Conservation (phyloP, 208 protist genomes). For the Trypanosoma melophagium region DNA sequence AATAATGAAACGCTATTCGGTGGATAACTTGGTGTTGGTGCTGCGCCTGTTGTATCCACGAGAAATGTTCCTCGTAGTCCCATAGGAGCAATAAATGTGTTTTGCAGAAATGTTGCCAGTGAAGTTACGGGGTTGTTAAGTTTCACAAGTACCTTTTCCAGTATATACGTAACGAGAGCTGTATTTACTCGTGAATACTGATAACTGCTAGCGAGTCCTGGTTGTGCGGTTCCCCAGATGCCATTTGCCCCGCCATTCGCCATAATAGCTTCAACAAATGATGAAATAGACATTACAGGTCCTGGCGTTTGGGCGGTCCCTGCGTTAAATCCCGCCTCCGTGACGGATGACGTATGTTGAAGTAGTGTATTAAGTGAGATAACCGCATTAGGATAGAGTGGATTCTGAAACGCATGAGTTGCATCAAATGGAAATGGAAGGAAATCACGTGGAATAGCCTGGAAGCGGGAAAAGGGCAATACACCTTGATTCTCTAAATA, state of each 20-base stretch:
- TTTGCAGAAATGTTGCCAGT: constrained; percentile 42
- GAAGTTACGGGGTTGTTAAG: not conserved
- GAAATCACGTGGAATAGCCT: constrained; percentile 42
- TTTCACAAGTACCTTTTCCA: constrained; percentile 39
- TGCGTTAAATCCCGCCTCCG: constrained; percentile 31
- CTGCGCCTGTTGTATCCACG: constrained; percentile 24
- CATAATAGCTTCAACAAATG: constrained; percentile 46
- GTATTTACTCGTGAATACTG: constrained; percentile 53
- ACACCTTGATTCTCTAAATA: constrained; percentile 34
- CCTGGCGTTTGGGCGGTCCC: constrained; percentile 15
- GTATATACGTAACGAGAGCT: constrained; percentile 54
- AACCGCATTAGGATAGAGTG: constrained; percentile 22
- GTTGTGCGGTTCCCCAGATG: constrained; percentile 13
- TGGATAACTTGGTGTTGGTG: constrained; percentile 32
- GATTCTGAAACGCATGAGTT: constrained; percentile 24
- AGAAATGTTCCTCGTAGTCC: constrained; percentile 54
- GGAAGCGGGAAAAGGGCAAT: constrained; percentile 43
- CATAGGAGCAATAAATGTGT: constrained; percentile 39
- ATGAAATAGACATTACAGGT: constrained; percentile 18
- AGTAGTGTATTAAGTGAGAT: constrained; percentile 67
- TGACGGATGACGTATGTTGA: constrained; percentile 59
- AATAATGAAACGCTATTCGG: not conserved
- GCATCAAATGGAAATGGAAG: constrained; percentile 32
- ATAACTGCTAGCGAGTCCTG: constrained; percentile 32
- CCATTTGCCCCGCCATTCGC: not conserved